Base-by-base conservation (phyloP, 106 monocot species). In the Dendrobium huoshanense region DNA sequence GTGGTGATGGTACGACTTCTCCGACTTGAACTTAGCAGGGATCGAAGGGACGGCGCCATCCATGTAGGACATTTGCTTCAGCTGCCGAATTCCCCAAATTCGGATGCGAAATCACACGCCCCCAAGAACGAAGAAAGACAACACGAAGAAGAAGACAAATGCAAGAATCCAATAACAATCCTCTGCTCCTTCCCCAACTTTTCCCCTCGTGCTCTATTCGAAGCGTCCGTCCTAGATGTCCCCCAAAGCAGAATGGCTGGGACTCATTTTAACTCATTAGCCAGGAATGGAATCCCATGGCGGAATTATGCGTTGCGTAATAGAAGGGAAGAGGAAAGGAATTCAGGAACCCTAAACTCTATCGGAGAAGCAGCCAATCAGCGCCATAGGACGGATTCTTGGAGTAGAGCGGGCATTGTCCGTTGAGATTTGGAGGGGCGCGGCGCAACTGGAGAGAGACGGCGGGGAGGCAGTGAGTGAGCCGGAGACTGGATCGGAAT, bases 1-100 rank as follows among this genome's bases (percentile, higher is more conserved):
- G 49, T 72, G 80, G 18, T 44, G 81, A 33, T 55, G 80, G 44
- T 70, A 67, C 37, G 67, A 45, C 72, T 82, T 82, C 70, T 82
- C 82, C 61, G 82, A 33, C 77, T 82, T 82, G 54, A 82, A 82
- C 20, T 82, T 82, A 5, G 67, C 77, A 9, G 82, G 77, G 40
- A 67, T 77, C 67, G 82, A 82, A 33, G 82, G 77, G 33, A 74
- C 41, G 6, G 18, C 74, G 42, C 7, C 74, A 19, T 74, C 74
- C 74, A 74, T 74, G 41, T 27, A 10, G 7, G 74, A 74, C 74
- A 31, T 31, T 13, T 51, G 72, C 31, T n/a, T 74, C 74, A 41
- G 19, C 74, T 43, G 41, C 74, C 18, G 20, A 74, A 41, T 41
- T 3, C 40, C 41, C 74, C 73, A 41, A 73, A 16, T 13, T 73